Conservation (phyloP, 2,329 filamentous ascomycete species). For the Plectosphaerella cucumerina region DNA sequence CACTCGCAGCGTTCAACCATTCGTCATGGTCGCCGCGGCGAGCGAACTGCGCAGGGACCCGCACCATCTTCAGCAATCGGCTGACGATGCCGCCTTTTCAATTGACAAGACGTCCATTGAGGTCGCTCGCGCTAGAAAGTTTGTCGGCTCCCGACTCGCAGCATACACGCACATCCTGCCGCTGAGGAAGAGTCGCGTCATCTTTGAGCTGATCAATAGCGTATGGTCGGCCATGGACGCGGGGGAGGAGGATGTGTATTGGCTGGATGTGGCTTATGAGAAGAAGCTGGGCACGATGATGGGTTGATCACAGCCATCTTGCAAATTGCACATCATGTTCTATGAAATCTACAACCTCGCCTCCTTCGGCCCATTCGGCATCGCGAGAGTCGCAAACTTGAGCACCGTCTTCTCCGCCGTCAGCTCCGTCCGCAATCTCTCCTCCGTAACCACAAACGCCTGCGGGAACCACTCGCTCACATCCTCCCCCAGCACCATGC, state of each 20-base stretch:
- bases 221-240: constrained; percentile 13
- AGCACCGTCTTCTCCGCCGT: constrained; percentile 2
- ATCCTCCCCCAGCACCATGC: constrained; percentile 17
- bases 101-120: constrained; percentile 9
- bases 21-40: constrained; percentile 11
- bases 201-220: constrained; percentile 12
- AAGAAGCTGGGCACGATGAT: constrained; percentile 13
- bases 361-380: background rate
- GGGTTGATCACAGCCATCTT: constrained; percentile 6
- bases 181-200: constrained; percentile 9
- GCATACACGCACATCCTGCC: constrained; percentile 13
- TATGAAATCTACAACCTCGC: background rate
- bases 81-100: background rate
- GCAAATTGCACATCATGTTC: background rate
- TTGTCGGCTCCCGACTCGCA: constrained; percentile 7
- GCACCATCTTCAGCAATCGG: background rate
- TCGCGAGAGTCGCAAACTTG: background rate
- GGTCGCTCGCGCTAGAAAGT: constrained; percentile 7
- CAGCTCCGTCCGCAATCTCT: constrained; percentile 13
- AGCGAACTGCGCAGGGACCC: constrained; percentile 9
- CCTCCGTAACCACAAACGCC: constrained; percentile 13
- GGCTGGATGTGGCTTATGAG: constrained; percentile 11
- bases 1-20: constrained; percentile 7
- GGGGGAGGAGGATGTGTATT: constrained; percentile 13
- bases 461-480: constrained; percentile 16